Conservation (phyloP, 306 rosid species). For the Castanea sativa region DNA sequence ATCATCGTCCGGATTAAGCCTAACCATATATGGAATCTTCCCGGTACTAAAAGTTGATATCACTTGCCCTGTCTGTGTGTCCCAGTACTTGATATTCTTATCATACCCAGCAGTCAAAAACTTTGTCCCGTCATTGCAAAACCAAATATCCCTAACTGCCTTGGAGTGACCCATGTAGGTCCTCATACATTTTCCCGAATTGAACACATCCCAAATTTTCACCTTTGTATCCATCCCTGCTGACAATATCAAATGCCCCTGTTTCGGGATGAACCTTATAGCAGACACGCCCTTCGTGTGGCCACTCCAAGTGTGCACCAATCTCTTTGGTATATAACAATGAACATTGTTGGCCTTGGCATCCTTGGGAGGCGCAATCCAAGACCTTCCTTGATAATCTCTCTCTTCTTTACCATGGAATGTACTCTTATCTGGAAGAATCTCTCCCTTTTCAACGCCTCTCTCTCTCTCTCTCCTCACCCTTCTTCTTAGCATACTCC, state of each 20-base stretch:
- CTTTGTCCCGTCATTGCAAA: slow-evolving; percentile 70
- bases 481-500: slow-evolving; percentile 92
- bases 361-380: slow-evolving; percentile 93
- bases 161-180: slow-evolving; percentile 92
- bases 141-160: slow-evolving; percentile 90
- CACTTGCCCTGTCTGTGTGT: slow-evolving; percentile 93
- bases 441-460: slow-evolving; percentile 74
- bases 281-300: slow-evolving; percentile 97
- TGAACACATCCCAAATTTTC: slow-evolving; percentile 97
- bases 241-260: slow-evolving; percentile 87
- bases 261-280: slow-evolving; percentile 81
- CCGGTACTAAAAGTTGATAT: slow-evolving; percentile 87
- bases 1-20: slow-evolving; percentile 92
- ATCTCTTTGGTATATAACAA: slow-evolving; percentile 89
- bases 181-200: slow-evolving; percentile 94
- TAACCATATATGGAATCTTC: slow-evolving; percentile 89
- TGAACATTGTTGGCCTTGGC: slow-evolving; percentile 86
- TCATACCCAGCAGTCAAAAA: slow-evolving; percentile 92
- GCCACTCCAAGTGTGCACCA: slow-evolving; percentile 99
- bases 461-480: slow-evolving; percentile 71
- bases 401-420: slow-evolving; percentile 94
- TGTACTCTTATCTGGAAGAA: slow-evolving; percentile 69
- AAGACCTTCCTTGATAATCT: slow-evolving; percentile 96
- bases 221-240: slow-evolving; percentile 93
- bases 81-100: slow-evolving; percentile 98